Base-by-base conservation (phyloP, 208 protist species). In the Trypanosoma lewisi region DNA sequence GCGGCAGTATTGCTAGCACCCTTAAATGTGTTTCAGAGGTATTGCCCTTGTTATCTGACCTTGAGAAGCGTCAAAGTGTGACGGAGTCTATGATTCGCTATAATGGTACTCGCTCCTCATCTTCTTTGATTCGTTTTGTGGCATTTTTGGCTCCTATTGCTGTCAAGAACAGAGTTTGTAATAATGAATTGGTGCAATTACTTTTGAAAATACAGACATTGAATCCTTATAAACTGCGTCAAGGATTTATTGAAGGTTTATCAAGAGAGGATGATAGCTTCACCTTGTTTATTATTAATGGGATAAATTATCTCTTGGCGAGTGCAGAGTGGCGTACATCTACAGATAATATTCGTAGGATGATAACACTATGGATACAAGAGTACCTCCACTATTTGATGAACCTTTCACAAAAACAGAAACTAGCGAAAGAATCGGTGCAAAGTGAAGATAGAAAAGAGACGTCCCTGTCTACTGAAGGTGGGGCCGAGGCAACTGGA, bases 181-280 rank as follows among this genome's bases (percentile, higher is more conserved):
- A 63, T 6, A n/a, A 58, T 16, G 75, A 69, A 17, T 36, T 76
- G 48, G 65, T 70, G 2, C 52, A 63, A 19, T 52, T 75, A 11
- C 39, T 91, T n/a, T 56, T 82, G 14, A 76, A 73, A 42, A 57
- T 84, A 19, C 68, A 73, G 19, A 71, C 36, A 14, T 52, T 91
- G 4, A 59, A 74, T 64, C 62, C 63, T n/a, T 25, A 45, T 17
- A 75, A 56, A 34, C 53, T 70, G 39, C 70, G 63, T n/a, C 55
- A 68, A 16, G 36, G 23, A 23, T 47, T n/a, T 33, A 60, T 67
- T 42, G 61, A 66, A 23, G 49, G 70, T 37, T 23, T 62, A 19
- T 7, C 6, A 16, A 60, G 58, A 9, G 62, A 28, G 5, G 49
- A n/a, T 30, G 56, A 66, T 31, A 34, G n/a, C 0, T 70, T 60